These are phyloP conservation scores for Lepiota venenata DNA, from an alignment of 768 basidiomycete genomes.

Conservation along the genomic window DNA sequence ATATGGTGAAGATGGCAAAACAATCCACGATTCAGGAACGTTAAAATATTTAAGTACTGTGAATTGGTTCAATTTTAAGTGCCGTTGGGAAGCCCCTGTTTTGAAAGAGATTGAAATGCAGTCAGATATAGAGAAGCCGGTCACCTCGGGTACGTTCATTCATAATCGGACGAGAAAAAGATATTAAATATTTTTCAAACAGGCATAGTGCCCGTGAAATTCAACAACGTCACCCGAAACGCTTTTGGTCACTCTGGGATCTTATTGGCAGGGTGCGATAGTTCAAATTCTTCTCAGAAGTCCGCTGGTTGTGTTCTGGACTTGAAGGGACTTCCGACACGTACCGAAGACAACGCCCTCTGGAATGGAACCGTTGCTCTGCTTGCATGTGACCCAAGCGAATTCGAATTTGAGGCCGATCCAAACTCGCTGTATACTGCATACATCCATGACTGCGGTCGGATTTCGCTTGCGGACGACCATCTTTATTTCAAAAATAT, in stretches of 20 bases:
- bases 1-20: background rate
- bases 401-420: background rate
- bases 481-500: background rate
- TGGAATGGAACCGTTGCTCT: constrained; percentile 1
- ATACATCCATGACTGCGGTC: background rate
- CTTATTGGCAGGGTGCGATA: background rate
- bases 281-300: background rate
- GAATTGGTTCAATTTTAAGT: background rate
- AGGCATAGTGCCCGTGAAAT: background rate
- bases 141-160: background rate
- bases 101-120: background rate
- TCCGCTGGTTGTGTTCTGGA: background rate
- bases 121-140: background rate
- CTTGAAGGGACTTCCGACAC: background rate
- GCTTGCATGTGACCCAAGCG: constrained; percentile 2
- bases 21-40: background rate
- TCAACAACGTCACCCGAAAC: background rate
- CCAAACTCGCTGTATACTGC: background rate
- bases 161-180: too few relatives aligned
- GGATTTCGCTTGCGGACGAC: background rate
- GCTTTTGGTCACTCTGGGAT: background rate
- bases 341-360: background rate
- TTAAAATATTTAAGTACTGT: background rate
- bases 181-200: background rate
- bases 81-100: constrained; percentile 2